A percentile compares a stretch with the other conserved stretches of the same genome.
Conservation (phyloP, 2,329 filamentous ascomycete species). For the Sphaerulina populicola region DNA sequence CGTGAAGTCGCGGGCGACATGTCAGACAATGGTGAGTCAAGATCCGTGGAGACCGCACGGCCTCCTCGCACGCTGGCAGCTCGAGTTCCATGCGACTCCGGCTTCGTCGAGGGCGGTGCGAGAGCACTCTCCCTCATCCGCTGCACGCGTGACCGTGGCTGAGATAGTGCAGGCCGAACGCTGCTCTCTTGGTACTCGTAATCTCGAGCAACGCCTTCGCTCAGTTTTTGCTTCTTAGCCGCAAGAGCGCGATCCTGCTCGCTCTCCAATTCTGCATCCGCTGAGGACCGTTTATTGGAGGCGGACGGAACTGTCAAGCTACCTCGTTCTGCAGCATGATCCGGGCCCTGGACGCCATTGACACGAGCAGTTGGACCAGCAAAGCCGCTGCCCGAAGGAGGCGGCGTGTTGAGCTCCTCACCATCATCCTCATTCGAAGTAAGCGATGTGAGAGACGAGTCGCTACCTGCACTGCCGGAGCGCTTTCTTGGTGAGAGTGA, state of each 20-base stretch:
- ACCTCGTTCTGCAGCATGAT: constrained; percentile 27
- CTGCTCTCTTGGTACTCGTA: constrained; percentile 29
- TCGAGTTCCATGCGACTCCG: constrained; percentile 22
- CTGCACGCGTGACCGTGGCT: constrained; percentile 16
- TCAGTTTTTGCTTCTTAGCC: constrained; percentile 31
- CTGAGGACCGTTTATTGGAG: constrained; percentile 30
- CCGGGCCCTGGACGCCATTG: constrained; percentile 22
- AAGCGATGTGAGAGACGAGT: constrained; percentile 32
- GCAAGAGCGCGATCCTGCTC: constrained; percentile 25
- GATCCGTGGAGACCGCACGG: constrained; percentile 24
- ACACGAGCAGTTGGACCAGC: constrained; percentile 7
- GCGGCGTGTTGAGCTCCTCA: constrained; percentile 18
- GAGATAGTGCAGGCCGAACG: constrained; percentile 22
- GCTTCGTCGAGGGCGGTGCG: constrained; percentile 20
- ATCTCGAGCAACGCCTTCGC: constrained; percentile 26
- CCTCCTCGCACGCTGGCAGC: constrained; percentile 19
- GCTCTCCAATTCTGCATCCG: constrained; percentile 29
- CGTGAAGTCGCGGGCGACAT: constrained; percentile 28
- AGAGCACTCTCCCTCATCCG: constrained; percentile 18
- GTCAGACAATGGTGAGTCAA: constrained; percentile 31
- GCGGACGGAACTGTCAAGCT: constrained; percentile 23
- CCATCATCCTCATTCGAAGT: constrained; percentile 29
- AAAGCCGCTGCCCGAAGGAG: constrained; percentile 7
- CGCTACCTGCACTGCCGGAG: constrained; percentile 21
- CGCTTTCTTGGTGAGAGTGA: constrained; percentile 25